phyloP scores from a whole-genome alignment of 768 basidiomycete genomes.

The Boletus coccyginus region DNA sequence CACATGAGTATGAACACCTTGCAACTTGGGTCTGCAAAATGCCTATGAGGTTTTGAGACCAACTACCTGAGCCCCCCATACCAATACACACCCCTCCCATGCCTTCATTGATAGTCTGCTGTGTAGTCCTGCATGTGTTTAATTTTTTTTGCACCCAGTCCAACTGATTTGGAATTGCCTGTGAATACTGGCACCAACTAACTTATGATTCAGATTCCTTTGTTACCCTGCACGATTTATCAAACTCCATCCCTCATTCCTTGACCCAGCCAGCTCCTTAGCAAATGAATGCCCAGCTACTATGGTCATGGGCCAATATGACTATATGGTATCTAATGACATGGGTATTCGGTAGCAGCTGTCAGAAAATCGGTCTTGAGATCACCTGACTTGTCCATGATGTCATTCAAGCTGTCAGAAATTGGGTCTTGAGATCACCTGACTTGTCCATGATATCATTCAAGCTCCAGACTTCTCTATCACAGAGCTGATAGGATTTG shows the following conservation, averaged over 20 bases:
- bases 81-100: background rate
- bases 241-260: too few relatives aligned
- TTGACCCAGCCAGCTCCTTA: too few relatives aligned
- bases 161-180: background rate
- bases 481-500: background rate
- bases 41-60: background rate
- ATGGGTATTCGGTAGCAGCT: constrained; percentile 1
- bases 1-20: too few relatives aligned
- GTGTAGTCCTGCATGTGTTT: background rate
- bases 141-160: background rate
- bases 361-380: background rate
- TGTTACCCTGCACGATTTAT: background rate
- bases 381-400: background rate
- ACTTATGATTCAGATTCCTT: background rate
- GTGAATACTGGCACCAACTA: background rate
- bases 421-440: too few relatives aligned
- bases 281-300: too few relatives aligned
- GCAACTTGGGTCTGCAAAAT: background rate
- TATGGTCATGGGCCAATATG: constrained; percentile 17
- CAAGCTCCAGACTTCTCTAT: constrained; percentile 3
- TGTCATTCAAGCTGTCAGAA: background rate
- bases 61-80: background rate
- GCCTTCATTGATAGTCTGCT: too few relatives aligned
- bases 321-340: constrained; percentile 3
- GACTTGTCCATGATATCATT: too few relatives aligned